Evolutionary conservation across 306 rosid species (phyloP).

Genomic region (Vigna trinervia): DNA sequence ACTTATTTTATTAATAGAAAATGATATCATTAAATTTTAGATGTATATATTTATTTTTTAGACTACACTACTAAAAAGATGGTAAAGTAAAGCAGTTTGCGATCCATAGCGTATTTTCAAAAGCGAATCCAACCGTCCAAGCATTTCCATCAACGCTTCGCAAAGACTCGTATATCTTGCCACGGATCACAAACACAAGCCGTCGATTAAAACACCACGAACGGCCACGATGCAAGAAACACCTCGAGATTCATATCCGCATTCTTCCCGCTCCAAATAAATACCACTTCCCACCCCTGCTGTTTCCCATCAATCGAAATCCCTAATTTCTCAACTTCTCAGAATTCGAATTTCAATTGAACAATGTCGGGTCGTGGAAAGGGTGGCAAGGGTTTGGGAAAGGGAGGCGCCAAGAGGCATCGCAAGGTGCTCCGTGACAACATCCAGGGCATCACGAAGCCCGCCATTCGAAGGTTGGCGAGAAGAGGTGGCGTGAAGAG

Average conservation of each 20-base stretch:
- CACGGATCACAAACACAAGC: conserved; percentile 21
- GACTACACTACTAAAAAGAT: neutral
- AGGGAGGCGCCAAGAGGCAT: conserved; percentile 56
- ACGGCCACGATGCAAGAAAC: neutral
- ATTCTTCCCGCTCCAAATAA: conserved; percentile 45
- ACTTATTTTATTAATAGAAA: too few species aligned
- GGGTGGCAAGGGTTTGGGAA: conserved; percentile 55
- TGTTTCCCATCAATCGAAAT: neutral
- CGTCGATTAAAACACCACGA: neutral
- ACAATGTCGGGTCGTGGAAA: conserved; percentile 50
- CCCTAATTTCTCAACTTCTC: conserved; percentile 11
- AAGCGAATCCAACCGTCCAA: conserved; percentile 10
- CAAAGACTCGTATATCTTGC: neutral
- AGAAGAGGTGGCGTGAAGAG: conserved; percentile 53
- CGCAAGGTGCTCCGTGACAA: conserved; percentile 50
- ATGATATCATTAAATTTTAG: too few species aligned
- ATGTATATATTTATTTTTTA: too few species aligned
- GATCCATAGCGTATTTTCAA: neutral
- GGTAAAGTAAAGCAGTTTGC: neutral
- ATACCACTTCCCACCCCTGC: neutral
- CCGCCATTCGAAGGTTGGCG: conserved; percentile 51
- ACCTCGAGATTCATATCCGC: neutral
- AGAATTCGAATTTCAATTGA: neutral
- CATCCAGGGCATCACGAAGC: conserved; percentile 53
- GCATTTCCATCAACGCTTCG: conserved; percentile 5